Evolutionary conservation across 148 eudicot species (phyloP).

Genomic region (Silene latifolia): DNA sequence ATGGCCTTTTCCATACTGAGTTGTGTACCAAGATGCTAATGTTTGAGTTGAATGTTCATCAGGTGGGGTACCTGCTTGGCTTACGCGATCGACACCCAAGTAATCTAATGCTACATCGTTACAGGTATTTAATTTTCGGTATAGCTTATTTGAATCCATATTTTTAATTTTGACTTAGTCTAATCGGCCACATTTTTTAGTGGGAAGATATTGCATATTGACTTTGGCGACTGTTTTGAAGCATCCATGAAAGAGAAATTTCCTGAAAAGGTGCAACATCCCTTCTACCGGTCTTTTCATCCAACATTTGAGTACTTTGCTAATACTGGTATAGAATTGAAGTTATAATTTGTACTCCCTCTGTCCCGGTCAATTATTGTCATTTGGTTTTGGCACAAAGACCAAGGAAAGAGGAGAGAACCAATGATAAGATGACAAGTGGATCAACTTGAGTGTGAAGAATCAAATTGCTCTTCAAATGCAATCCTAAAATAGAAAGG

Average conservation of each 20-base stretch:
- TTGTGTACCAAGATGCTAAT: slow-evolving; percentile 5
- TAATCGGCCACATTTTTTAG: slow-evolving; percentile 34
- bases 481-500: no score
- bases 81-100: slow-evolving; percentile 99
- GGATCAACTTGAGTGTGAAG: no score
- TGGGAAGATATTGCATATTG: slow-evolving; percentile 96
- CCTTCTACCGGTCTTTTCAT: background rate
- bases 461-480: no score
- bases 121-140: slow-evolving; percentile 51
- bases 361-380: no score
- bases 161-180: background rate
- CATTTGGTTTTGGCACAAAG: no score
- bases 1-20: background rate
- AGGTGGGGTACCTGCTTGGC: slow-evolving; percentile 99
- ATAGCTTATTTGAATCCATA: background rate
- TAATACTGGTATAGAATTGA: background rate
- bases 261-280: slow-evolving; percentile 74
- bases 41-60: slow-evolving; percentile 22
- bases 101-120: slow-evolving; percentile 95
- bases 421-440: no score
- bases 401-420: no score
- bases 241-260: slow-evolving; percentile 98
- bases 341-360: background rate
- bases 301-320: background rate
- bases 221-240: slow-evolving; percentile 99